phyloP scores from a whole-genome alignment of 495 filamentous ascomycete genomes.

The Pseudomonodictys pantanalensis region DNA sequence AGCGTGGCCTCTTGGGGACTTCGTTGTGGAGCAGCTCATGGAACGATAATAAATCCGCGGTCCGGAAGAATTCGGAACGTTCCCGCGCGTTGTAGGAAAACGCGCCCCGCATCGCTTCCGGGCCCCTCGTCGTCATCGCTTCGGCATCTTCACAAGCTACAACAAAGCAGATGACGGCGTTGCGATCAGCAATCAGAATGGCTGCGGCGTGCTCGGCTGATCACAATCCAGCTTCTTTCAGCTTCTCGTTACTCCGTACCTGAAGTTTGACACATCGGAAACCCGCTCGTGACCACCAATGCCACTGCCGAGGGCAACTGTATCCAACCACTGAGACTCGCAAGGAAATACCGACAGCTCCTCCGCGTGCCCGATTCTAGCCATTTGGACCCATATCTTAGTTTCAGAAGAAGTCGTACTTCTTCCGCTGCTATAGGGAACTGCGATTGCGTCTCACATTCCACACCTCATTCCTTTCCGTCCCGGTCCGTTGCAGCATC shows the following conservation, averaged over 20 bases:
- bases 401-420: constrained; percentile 1
- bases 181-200: constrained; percentile 7
- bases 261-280: constrained; percentile 2
- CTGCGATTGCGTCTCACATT: no score
- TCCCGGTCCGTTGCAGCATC: no score
- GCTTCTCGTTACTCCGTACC: constrained; percentile 4
- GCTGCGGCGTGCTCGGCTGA: neutral
- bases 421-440: neutral
- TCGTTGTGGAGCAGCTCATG: neutral
- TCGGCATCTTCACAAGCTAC: constrained; percentile 23
- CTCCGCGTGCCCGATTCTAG: constrained; percentile 37
- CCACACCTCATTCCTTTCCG: no score
- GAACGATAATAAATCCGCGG: constrained; percentile 7
- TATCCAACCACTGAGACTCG: constrained; percentile 22
- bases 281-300: constrained; percentile 28
- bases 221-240: neutral
- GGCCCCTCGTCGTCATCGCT: constrained; percentile 29
- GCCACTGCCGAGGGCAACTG: constrained; percentile 29
- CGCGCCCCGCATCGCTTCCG: constrained; percentile 20
- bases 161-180: constrained; percentile 26
- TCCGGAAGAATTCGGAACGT: constrained; percentile 32
- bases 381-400: constrained; percentile 28
- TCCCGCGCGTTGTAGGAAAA: constrained; percentile 5
- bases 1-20: no score
- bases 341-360: constrained; percentile 31